Evolutionary conservation across 768 basidiomycete species (phyloP), one percentile per base, ranked within the genome.

Genomic region (Kwoniella shandongensis): DNA sequence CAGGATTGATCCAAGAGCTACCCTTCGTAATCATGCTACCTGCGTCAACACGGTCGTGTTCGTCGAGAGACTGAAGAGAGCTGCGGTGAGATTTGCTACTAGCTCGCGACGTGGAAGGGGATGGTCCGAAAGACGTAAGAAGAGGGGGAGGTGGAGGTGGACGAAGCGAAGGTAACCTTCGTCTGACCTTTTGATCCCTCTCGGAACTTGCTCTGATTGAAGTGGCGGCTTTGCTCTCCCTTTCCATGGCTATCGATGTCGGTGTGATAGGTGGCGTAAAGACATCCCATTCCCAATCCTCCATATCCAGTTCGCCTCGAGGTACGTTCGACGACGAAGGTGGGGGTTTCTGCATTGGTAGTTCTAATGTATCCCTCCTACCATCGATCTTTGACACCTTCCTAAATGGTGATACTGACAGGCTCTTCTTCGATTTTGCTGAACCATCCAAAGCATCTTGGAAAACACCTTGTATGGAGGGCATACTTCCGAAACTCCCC

Each of bases 381-480:
- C 35, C 26, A 32, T 41, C 47, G 11, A 23, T 44, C 8, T n/a
- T 47, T 18, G n/a, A 18, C 32, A 29, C 25, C 35, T 38, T 40
- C 17, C 45, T 47, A 15, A 4, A 42, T 22, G 39, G 12, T 12
- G 17, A 38, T n/a, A n/a, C n/a, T n/a, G n/a, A n/a, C n/a, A n/a
- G n/a, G n/a, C n/a, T n/a, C n/a, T n/a, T n/a, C n/a, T n/a, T n/a
- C n/a, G n/a, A n/a, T n/a, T n/a, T n/a, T n/a, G 1, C 17, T 11
- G 12, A 15, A 13, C 29, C 30, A n/a, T 48, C 44, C 13, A 36
- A 55, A 17, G 36, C 13, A 12, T 55, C 54, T 32, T 32, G 32
- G 29, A 55, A 46, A 5, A 55, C 54, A 40, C 54, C 54, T 55
- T 55, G 54, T 5, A 55, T 46, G 17, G 44, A 46, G 4, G 54